Evolutionary conservation across 2,329 filamentous ascomycete genomes (phyloP).

Genomic region (Calonectria montana): DNA sequence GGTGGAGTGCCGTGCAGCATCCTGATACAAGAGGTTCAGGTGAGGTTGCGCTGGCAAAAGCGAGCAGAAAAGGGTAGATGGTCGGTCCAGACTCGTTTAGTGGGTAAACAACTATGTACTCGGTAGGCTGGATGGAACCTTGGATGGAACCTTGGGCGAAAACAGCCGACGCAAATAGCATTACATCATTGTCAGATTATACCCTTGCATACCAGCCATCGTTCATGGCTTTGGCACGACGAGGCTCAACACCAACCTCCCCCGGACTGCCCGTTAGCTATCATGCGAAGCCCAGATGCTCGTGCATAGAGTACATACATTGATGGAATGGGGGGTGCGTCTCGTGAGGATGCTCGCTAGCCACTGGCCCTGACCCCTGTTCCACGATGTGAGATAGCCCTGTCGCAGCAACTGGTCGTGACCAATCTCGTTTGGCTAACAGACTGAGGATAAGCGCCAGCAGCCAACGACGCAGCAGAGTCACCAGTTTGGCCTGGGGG

Average conservation of each 20-base stretch:
- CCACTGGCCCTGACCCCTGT: background rate
- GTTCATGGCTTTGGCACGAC: background rate
- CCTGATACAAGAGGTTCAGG: constrained; percentile 22
- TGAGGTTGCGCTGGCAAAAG: background rate
- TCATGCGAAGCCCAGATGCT: background rate
- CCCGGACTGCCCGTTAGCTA: background rate
- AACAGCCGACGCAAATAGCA: background rate
- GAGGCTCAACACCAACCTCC: constrained; percentile 9
- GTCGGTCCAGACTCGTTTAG: background rate
- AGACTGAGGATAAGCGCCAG: constrained; percentile 4
- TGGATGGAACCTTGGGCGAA: constrained; percentile 11
- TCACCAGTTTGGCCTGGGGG: background rate
- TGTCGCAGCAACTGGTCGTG: background rate
- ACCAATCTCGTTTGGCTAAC: background rate
- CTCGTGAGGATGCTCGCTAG: background rate
- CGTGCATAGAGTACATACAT: too few species aligned
- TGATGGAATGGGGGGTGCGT: background rate
- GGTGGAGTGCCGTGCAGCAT: constrained; percentile 10
- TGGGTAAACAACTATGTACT: background rate
- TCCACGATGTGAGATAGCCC: constrained; percentile 1
- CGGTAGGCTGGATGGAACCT: constrained; percentile 9
- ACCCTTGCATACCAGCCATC: constrained; percentile 5
- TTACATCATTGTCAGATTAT: constrained; percentile 15
- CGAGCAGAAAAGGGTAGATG: background rate
- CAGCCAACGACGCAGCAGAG: background rate